Percentiles rank a stretch among this genome's conserved stretches.
phyloP scores from a whole-genome alignment of 805 yeast genomes.

The Nakazawaea pomicola region DNA sequence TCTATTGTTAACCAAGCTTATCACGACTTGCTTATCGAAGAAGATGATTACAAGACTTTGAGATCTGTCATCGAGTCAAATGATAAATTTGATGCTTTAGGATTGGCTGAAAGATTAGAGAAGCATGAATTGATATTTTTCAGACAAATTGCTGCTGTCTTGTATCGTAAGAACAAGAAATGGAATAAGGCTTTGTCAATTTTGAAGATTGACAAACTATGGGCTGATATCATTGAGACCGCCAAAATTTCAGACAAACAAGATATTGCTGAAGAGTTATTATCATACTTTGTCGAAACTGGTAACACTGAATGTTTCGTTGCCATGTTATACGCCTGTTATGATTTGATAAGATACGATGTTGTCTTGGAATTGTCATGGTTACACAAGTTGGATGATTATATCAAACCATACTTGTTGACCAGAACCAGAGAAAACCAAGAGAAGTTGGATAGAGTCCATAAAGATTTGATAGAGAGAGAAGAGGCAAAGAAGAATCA shows the following conservation, averaged over 20 bases:
- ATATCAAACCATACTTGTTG: conserved; percentile 88
- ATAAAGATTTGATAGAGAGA: conserved; percentile 67
- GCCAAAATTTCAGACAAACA: conserved; percentile 76
- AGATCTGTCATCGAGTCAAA: conserved; percentile 82
- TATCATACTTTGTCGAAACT: conserved; percentile 90
- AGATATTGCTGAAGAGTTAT: conserved; percentile 82
- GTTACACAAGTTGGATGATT: conserved; percentile 80
- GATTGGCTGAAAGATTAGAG: conserved; percentile 88
- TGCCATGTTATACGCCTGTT: conserved; percentile 83
- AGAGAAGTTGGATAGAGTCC: conserved; percentile 56
- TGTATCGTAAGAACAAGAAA: conserved; percentile 91
- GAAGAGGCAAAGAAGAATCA: conserved; percentile 45
- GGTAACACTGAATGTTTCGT: conserved; percentile 95
- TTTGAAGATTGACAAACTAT: conserved; percentile 85
- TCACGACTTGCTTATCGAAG: conserved; percentile 93
- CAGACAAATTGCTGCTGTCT: conserved; percentile 92
- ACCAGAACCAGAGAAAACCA: conserved; percentile 79
- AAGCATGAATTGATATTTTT: conserved; percentile 87
- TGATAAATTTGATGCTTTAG: conserved; percentile 89
- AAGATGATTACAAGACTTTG: conserved; percentile 89
- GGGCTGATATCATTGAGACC: conserved; percentile 92
- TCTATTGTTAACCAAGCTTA: conserved; percentile 91
- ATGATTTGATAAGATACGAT: conserved; percentile 74
- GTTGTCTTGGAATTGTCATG: conserved; percentile 86
- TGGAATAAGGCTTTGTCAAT: conserved; percentile 86